Conservation (phyloP, 225 moss, liverwort and hornwort genomes). For the Pleurozium schreberi region DNA sequence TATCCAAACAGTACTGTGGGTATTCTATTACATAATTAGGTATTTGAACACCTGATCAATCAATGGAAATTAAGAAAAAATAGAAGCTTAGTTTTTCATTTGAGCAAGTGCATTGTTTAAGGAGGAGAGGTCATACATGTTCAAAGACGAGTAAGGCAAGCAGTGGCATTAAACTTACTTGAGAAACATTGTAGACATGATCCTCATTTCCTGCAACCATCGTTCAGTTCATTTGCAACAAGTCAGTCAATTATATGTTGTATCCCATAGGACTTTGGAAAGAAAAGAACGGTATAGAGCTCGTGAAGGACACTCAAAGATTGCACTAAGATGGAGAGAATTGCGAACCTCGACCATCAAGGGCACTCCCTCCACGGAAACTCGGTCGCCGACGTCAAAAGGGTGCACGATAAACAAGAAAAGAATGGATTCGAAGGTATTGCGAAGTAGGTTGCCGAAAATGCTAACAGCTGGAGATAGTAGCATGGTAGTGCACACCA, state of each 20-base stretch:
- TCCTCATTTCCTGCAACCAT: constrained; percentile 74
- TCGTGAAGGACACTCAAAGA: neutral
- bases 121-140: neutral
- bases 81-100: neutral
- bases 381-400: constrained; percentile 77
- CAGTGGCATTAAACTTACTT: constrained; percentile 20
- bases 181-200: constrained; percentile 69
- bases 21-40: neutral
- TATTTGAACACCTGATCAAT: neutral
- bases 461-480: constrained; percentile 61
- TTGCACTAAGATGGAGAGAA: neutral
- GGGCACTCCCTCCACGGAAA: constrained; percentile 50
- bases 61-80: neutral
- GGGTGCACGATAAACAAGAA: constrained; percentile 86
- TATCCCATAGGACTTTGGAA: neutral
- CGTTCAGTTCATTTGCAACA: neutral
- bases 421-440: constrained; percentile 74
- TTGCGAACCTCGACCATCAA: constrained; percentile 69
- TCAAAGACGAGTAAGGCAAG: neutral
- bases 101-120: neutral
- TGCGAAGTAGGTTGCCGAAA: constrained; percentile 68
- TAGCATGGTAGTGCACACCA: constrained; percentile 56
- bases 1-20: neutral
- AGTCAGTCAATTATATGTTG: neutral
- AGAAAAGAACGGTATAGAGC: neutral